A percentile compares a stretch with the other conserved stretches of the same genome.
Conservation (phyloP, 2,329 filamentous ascomycete species). For the Curvularia spicifera region DNA sequence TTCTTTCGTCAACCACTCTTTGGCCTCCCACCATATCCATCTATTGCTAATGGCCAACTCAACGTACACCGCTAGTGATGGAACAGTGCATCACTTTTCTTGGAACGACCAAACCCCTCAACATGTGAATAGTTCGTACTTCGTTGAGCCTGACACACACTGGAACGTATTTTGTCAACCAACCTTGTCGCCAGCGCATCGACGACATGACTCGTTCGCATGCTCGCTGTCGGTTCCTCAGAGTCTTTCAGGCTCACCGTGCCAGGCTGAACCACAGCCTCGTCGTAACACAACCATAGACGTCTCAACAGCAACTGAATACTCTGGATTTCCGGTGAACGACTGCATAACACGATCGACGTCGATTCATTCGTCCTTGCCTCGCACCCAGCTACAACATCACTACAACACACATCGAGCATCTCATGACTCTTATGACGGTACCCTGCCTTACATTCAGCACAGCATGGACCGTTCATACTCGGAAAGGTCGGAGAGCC, state of each 20-base stretch:
- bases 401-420: not conserved
- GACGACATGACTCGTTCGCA: slow-evolving; percentile 23
- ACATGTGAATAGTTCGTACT: slow-evolving; percentile 5
- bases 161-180: slow-evolving; percentile 17
- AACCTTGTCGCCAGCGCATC: slow-evolving; percentile 14
- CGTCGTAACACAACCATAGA: slow-evolving; percentile 8
- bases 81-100: slow-evolving; percentile 8
- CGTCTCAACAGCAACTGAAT: slow-evolving; percentile 6
- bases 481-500: slow-evolving; percentile 8
- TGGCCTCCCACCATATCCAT: not conserved
- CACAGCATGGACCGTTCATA: slow-evolving; percentile 17
- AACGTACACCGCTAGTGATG: slow-evolving; percentile 5
- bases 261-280: slow-evolving; percentile 31
- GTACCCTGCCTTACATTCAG: not conserved
- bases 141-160: slow-evolving; percentile 11
- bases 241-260: slow-evolving; percentile 5
- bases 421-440: slow-evolving; percentile 4
- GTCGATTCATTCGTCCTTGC: slow-evolving; percentile 19
- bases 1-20: not conserved
- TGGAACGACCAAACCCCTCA: slow-evolving; percentile 5
- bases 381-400: slow-evolving; percentile 10
- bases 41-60: slow-evolving; percentile 7
- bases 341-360: slow-evolving; percentile 19
- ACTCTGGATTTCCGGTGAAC: slow-evolving; percentile 12
- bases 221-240: slow-evolving; percentile 16